Conservation (phyloP, 495 filamentous ascomycete species). For the Apiosordaria backusii region DNA sequence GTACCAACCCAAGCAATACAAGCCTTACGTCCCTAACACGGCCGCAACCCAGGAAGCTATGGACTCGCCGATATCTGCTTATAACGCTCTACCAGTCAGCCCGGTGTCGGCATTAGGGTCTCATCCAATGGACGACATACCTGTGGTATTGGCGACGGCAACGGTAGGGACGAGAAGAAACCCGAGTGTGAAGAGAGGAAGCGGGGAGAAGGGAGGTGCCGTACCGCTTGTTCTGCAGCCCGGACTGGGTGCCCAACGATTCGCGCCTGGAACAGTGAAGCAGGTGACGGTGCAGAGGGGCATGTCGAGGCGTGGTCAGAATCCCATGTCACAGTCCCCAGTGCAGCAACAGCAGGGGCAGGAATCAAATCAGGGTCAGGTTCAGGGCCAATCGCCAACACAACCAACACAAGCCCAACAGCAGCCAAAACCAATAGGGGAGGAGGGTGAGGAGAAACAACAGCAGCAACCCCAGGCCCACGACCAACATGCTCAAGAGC, state of each 20-base stretch:
- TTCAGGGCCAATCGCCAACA: not conserved
- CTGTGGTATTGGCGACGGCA: not conserved
- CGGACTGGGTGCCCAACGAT: slow-evolving; percentile 13
- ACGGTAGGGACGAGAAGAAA: not conserved
- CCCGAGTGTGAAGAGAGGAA: not conserved
- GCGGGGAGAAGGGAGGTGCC: not conserved
- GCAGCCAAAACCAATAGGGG: not conserved
- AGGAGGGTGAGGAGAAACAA: not conserved
- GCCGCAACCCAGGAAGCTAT: not conserved
- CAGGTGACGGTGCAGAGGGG: slow-evolving; percentile 10
- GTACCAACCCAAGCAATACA: slow-evolving; percentile 1
- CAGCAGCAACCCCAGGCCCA: not conserved
- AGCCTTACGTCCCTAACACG: not conserved
- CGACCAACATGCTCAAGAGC: not conserved
- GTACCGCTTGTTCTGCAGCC: slow-evolving; percentile 20
- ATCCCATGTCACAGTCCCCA: not conserved
- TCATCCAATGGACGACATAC: slow-evolving; percentile 5
- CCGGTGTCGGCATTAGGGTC: slow-evolving; percentile 14
- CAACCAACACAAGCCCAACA: not conserved
- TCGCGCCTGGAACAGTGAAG: slow-evolving; percentile 7
- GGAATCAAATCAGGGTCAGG: not conserved
- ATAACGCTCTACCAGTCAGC: slow-evolving; percentile 13
- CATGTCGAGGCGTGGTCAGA: not conserved
- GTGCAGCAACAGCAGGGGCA: not conserved
- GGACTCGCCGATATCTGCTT: slow-evolving; percentile 15